Conservation (phyloP, 192 early-diverging fungal genomes). For the Cladochytrium replicatum region DNA sequence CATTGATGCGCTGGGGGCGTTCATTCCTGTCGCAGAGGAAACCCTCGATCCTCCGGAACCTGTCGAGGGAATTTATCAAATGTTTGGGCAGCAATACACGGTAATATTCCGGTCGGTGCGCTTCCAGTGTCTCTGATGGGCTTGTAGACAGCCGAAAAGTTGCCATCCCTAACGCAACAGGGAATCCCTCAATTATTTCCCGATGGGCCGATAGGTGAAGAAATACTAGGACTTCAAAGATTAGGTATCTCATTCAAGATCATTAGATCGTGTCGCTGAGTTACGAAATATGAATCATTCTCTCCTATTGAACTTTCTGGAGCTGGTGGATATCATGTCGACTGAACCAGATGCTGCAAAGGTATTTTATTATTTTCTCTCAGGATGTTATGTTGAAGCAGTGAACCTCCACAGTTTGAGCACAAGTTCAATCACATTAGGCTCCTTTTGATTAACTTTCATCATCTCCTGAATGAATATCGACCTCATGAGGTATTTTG, state of each 20-base stretch:
- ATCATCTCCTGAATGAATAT: constrained; percentile 20
- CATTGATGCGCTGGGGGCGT: background rate
- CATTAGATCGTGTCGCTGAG: constrained; percentile 11
- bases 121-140: background rate
- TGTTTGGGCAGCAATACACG: constrained; percentile 7
- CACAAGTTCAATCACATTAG: constrained; percentile 20
- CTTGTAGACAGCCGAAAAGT: constrained; percentile 9
- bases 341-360: constrained; percentile 1
- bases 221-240: background rate
- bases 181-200: constrained; percentile 13
- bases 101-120: background rate
- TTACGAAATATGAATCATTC: constrained; percentile 20
- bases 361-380: background rate
- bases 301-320: constrained; percentile 18
- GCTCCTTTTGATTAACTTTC: constrained; percentile 23
- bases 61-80: constrained; percentile 3
- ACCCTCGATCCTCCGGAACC: constrained; percentile 5
- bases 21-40: background rate
- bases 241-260: background rate
- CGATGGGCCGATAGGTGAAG: constrained; percentile 2
- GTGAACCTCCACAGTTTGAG: background rate
- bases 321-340: constrained; percentile 10
- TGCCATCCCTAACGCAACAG: constrained; percentile 6
- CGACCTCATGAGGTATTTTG: constrained; percentile 24
- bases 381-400: constrained; percentile 2